Base-by-base conservation (phyloP, 768 basidiomycete genomes). In the Lactifluus subvellereus region DNA sequence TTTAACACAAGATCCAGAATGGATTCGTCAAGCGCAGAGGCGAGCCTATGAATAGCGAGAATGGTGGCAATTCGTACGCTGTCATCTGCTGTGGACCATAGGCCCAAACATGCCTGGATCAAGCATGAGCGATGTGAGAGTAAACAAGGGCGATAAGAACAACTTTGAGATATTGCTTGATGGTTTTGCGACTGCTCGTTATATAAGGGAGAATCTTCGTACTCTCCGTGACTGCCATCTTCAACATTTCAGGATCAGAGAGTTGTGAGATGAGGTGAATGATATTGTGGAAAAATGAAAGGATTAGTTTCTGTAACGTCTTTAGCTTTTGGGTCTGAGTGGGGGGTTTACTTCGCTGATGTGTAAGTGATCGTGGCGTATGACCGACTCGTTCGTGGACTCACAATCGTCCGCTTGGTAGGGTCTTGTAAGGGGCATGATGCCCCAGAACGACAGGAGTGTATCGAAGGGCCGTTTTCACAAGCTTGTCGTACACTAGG, bases 401-500 rank as follows among this genome's bases (percentile, higher is more conserved):
- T 54, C 70, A 96, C 95, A 89, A 88, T 81, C 88, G 91, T 57
- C 95, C 97, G 68, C 86, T 86, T 1, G 86, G 71, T 30, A 87
- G 79, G 1, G 82, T 86, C 76, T 94, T 96, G 77, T 85, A 93
- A 0, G 96, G 95, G 40, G 90, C 78, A 68, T 98, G 95, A 70
- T 95, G 87, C 54, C 83, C 80, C 18, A 99, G 80, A 8, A 98
- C 81, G 45, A 98, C 81, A 2, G 97, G 95, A 0, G 95, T 95
- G 74, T 91, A 99, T 70, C 84, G 85, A 32, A 99, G 78, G 2
- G 94, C 77, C 0, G 95, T 96, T 11, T 83, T 83, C 49, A 99
- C 79, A 22, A 98, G 81, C 76, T 98, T 97, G 77, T 88, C 88
- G 77, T 95, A 98, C n/a, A 98, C 94, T 96, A 60, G 9, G 43